Conservation (phyloP, 208 protist genomes). For the Strigomonas culicis region DNA sequence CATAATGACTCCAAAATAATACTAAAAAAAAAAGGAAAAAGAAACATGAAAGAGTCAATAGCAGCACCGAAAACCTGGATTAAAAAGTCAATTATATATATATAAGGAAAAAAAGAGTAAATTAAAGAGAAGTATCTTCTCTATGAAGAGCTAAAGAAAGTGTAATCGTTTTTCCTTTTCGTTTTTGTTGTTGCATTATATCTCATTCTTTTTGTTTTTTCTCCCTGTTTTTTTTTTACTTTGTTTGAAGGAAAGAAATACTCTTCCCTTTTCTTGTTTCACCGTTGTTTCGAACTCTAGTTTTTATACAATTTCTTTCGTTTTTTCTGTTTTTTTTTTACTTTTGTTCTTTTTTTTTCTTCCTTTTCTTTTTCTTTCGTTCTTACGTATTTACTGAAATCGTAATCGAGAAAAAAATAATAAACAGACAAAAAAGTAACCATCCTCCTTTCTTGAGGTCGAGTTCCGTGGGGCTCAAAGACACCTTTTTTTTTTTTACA, state of each 20-base stretch:
- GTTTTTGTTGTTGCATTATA: not conserved
- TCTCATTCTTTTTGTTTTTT: constrained; percentile 3
- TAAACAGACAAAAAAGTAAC: not conserved
- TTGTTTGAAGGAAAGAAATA: no score
- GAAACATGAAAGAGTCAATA: no score
- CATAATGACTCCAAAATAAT: constrained; percentile 8
- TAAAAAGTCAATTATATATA: not conserved
- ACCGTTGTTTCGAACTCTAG: not conserved
- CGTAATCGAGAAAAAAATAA: constrained; percentile 1
- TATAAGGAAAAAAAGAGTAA: constrained; percentile 7
- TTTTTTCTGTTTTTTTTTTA: constrained; percentile 9
- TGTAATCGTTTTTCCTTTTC: not conserved
- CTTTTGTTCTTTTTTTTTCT: constrained; percentile 15
- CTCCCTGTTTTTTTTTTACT: constrained; percentile 4
- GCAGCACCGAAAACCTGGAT: no score
- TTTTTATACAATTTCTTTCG: not conserved
- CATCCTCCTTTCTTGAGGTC: not conserved
- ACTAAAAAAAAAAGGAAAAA: constrained; percentile 12
- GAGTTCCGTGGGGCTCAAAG: not conserved
- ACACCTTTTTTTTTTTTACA: constrained; percentile 7
- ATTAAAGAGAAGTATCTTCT: not conserved
- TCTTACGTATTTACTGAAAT: not conserved
- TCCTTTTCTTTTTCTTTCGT: constrained; percentile 3
- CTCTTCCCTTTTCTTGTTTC: not conserved
- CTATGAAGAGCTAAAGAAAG: not conserved